phyloP scores from a whole-genome alignment of 1,284 basidiomycete genomes.

The Lentinus polychrous region DNA sequence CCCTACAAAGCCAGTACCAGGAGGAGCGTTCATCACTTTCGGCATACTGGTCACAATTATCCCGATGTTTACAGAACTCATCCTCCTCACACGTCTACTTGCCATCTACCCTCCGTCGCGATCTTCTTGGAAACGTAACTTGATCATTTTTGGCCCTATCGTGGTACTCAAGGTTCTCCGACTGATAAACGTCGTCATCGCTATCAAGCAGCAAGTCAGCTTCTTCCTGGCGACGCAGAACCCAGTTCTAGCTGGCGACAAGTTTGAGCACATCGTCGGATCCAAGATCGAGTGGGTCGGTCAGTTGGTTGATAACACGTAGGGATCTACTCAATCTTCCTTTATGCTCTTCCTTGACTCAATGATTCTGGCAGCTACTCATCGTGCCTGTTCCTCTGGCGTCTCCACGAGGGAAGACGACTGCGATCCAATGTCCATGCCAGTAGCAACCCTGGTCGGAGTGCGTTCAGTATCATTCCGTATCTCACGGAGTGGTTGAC shows the following conservation, averaged over 20 bases:
- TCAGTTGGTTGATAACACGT: slow-evolving; percentile 9
- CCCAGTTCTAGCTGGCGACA: not conserved
- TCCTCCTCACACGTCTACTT: slow-evolving; percentile 4
- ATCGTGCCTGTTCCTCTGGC: slow-evolving; percentile 13
- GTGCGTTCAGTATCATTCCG: too few species aligned
- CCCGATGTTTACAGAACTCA: slow-evolving; percentile 2
- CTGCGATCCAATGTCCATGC: too few species aligned
- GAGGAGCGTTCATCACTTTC: not conserved
- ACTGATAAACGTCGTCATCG: slow-evolving; percentile 3
- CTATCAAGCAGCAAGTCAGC: not conserved
- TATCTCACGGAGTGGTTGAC: too few species aligned
- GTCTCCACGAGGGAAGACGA: not conserved
- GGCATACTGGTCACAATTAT: not conserved
- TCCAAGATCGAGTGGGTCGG: slow-evolving; percentile 4
- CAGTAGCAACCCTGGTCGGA: too few species aligned
- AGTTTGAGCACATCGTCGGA: not conserved
- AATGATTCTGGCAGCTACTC: slow-evolving; percentile 9
- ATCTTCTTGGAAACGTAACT: not conserved
- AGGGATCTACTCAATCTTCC: not conserved
- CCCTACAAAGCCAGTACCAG: not conserved
- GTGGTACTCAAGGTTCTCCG: slow-evolving; percentile 1
- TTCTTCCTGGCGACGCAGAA: not conserved
- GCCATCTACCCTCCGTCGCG: slow-evolving; percentile 2
- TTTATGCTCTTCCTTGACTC: not conserved
- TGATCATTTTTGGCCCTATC: not conserved